Conservation (phyloP, 2,329 filamentous ascomycete species). For the Bipolaris gigantea region DNA sequence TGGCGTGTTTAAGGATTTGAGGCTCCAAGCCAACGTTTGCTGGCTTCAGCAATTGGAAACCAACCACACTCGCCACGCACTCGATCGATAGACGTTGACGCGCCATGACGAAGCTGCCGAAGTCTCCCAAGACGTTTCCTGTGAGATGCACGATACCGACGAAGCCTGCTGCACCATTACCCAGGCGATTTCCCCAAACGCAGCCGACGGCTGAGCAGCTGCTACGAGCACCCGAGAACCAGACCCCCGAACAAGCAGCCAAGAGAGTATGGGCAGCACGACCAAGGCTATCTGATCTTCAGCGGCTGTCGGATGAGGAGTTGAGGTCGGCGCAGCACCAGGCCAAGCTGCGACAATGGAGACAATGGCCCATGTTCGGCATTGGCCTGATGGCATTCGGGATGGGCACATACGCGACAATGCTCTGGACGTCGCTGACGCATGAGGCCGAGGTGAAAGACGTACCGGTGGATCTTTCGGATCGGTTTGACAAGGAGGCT, state of each 20-base stretch:
- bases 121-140: slow-evolving; percentile 27
- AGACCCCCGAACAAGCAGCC: slow-evolving; percentile 21
- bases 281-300: slow-evolving; percentile 29
- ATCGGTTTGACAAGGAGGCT: slow-evolving; percentile 51
- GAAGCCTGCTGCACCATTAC: slow-evolving; percentile 20
- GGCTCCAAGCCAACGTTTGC: slow-evolving; percentile 9
- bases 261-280: slow-evolving; percentile 31
- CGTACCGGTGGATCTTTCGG: slow-evolving; percentile 47
- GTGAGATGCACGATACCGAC: slow-evolving; percentile 26
- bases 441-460: slow-evolving; percentile 27
- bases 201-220: slow-evolving; percentile 14
- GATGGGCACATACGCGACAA: slow-evolving; percentile 46
- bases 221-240: slow-evolving; percentile 14
- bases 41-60: slow-evolving; percentile 21
- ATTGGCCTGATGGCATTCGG: slow-evolving; percentile 41
- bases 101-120: slow-evolving; percentile 41
- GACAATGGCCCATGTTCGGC: slow-evolving; percentile 40
- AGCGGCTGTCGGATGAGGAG: slow-evolving; percentile 34
- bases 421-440: slow-evolving; percentile 41
- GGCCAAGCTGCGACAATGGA: slow-evolving; percentile 34
- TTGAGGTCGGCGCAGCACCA: slow-evolving; percentile 29
- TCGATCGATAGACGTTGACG: slow-evolving; percentile 14
- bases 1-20: slow-evolving; percentile 22
- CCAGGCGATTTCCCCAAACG: slow-evolving; percentile 18
- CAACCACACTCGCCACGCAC: slow-evolving; percentile 11